Evolutionary conservation across 371 early-diverging fungal species (phyloP).

Genomic region (Smittium mucronatum): DNA sequence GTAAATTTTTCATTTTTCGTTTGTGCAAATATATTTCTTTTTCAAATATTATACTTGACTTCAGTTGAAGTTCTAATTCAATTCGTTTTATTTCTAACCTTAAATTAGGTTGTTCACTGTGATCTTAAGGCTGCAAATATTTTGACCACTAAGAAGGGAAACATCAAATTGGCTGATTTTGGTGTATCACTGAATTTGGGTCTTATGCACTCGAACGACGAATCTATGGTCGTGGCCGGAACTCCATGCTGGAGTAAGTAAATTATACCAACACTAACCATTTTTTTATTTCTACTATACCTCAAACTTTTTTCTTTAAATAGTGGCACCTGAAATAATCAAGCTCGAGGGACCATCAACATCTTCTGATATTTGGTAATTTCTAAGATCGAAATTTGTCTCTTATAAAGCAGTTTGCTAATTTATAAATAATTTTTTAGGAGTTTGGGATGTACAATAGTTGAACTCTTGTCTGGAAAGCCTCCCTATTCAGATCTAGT

Average conservation of each 20-base stretch:
- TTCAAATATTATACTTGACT: not conserved
- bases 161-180: constrained; percentile 92
- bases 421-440: too few relatives aligned
- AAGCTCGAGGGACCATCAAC: constrained; percentile 64
- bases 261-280: too few relatives aligned
- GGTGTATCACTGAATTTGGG: constrained; percentile 79
- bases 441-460: constrained; percentile 76
- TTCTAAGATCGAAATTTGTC: too few relatives aligned
- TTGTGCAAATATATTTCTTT: too few relatives aligned
- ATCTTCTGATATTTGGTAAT: constrained; percentile 83
- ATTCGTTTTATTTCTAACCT: not conserved
- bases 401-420: too few relatives aligned
- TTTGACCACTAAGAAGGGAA: constrained; percentile 82
- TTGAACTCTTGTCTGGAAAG: constrained; percentile 73
- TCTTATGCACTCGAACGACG: constrained; percentile 36
- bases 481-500: constrained; percentile 73
- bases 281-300: too few relatives aligned
- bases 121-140: constrained; percentile 96
- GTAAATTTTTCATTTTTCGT: constrained; percentile 19
- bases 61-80: not conserved
- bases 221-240: constrained; percentile 60
- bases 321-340: constrained; percentile 97
- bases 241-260: constrained; percentile 97
- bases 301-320: too few relatives aligned
- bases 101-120: constrained; percentile 73